Base-by-base conservation (phyloP, 129 eudicot genomes). In the Lactuca saligna region DNA sequence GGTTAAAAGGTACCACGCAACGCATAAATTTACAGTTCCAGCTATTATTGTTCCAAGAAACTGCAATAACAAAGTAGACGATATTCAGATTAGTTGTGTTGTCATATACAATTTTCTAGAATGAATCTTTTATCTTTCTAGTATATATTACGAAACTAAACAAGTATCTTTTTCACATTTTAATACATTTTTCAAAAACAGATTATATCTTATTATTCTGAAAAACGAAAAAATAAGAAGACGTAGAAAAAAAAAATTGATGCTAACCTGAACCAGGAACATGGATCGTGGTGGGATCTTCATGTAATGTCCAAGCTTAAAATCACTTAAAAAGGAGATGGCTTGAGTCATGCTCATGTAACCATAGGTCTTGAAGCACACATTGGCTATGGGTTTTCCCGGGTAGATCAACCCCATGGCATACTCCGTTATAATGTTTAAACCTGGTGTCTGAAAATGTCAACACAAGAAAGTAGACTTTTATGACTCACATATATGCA, bases 301-400 rank as follows among this genome's bases (percentile, higher is more conserved):
- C 97, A 91, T 91, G 85, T 91, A 91, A 69, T 91, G 96, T 51
- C 97, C 97, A 1, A 91, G 87, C 88, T 91, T 91, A 73, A 91
- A 91, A 66, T 91, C 97, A 14, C 62, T 72, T 12, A 86, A 69
- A 66, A 91, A 88, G 16, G 88, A 83, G 29, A 91, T 58, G 46
- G 96, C 96, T 65, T 91, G 97, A 44, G 44, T n/a, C 97, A 91
- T 91, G 80, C 97, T 91, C 73, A 91, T 91, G 68, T 91, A 91
- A 13, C 97, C 96, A 53, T 86, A 91, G 3, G 92, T 87, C 78
- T 91, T 91, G 82, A 91, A 91, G 79, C 96, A 91, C 38, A 91
- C 95, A 72, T 91, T 91, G 4, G 97, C 96, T 69, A 91, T 83
- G 3, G 97, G 97, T 48, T 76, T 83, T 54, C 96, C 97, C 1